Evolutionary conservation across 78 protist species (phyloP), one percentile per base, ranked within the genome.

Genomic region (Speleostelium caveatum): DNA sequence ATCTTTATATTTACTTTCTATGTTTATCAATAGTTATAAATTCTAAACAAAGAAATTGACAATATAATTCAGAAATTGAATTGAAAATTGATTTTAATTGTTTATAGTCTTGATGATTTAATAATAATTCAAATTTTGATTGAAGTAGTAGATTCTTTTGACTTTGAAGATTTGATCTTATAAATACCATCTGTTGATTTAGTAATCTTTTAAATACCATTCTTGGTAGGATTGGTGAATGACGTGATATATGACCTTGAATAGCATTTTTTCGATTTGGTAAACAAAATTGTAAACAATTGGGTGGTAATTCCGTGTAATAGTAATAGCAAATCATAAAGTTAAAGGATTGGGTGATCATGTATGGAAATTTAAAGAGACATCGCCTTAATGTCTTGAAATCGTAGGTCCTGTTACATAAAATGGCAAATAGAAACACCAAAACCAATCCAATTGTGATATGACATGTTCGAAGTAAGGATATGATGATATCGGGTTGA

Each of bases 391-490:
- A 45, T 45, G 6, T 6, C 6, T 14, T 10, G 10, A 14, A 10
- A 10, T 45, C 53, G 10, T 45, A 45, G 53, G 6, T 45, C 53
- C 53, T 45, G 10, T 45, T 45, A 10, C 6, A 45, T 10, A 45
- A 6, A 6, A 24, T 1, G 0, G 87, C 49, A 0, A 78, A 35
- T 2, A 78, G 3, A 1, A 66, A 41, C n/a, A 78, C 75, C 2
- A 78, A 30, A 45, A 63, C 7, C 10, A 63, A 41, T 1, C 62
- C 75, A 21, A 78, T n/a, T 32, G 61, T 22, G 24, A 78, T 78
- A 39, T 78, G 87, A 41, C 63, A 49, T 24, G 61, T 78, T 30
- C 87, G 26, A 22, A 78, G 61, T 10, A 78, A 56, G 24, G 74
- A 63, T 1, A 7, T 66, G 28, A 78, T 78, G 17, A 78, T 66